phyloP scores from a whole-genome alignment of 2,329 filamentous ascomycete species.

The Colletotrichum liriopes region DNA sequence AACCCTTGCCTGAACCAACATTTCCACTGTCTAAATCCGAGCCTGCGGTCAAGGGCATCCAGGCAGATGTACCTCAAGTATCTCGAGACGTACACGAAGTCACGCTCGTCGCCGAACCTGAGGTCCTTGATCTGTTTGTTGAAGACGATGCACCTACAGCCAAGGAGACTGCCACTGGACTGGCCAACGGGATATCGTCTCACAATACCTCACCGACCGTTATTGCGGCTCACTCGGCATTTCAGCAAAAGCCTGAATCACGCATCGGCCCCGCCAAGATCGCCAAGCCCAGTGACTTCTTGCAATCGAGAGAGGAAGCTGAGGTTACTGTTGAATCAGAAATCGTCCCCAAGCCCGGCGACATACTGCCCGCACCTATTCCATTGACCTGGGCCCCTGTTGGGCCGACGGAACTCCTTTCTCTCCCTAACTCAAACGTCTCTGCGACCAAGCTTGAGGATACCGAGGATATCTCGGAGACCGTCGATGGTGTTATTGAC shows the following conservation, averaged over 20 bases:
- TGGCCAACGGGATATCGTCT: constrained; percentile 13
- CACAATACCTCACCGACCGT: background rate
- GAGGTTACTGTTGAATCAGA: constrained; percentile 5
- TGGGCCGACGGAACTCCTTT: constrained; percentile 62
- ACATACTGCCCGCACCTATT: background rate
- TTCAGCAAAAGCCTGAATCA: background rate
- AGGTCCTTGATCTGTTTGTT: background rate
- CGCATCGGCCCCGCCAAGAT: constrained; percentile 9
- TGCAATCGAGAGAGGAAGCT: background rate
- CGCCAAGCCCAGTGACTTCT: constrained; percentile 33
- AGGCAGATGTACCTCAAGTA: constrained; percentile 10
- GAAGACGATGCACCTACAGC: background rate
- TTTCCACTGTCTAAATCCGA: constrained; percentile 1
- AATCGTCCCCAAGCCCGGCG: background rate
- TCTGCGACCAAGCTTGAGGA: background rate
- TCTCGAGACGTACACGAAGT: constrained; percentile 6
- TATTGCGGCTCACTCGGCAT: background rate
- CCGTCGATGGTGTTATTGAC: background rate
- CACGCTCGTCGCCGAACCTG: constrained; percentile 13
- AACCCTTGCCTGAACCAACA: constrained; percentile 26
- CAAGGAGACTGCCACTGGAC: background rate
- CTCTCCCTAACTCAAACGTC: constrained; percentile 68
- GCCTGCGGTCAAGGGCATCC: background rate
- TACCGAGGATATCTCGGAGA: background rate
- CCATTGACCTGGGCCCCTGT: constrained; percentile 49